These are phyloP conservation scores for Nakazawaea peltata DNA, from an alignment of 805 yeast genomes.

Conservation along the genomic window DNA sequence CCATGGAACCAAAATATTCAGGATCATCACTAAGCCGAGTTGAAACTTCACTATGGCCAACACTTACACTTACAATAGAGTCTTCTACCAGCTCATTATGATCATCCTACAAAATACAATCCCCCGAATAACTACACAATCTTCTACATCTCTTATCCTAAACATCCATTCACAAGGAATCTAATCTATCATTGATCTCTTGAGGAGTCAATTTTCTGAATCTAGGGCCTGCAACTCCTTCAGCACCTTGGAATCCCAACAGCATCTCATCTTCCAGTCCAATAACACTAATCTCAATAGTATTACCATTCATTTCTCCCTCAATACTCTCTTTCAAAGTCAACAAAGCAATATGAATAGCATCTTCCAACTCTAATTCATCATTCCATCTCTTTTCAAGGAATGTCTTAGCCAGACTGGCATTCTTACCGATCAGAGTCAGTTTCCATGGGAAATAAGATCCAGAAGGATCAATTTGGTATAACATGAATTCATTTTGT, in stretches of 20 bases:
- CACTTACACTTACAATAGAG: no score
- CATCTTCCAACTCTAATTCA: constrained; percentile 95
- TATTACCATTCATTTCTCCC: constrained; percentile 96
- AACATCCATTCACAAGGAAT: no score
- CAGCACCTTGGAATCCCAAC: constrained; percentile 82
- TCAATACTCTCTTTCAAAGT: constrained; percentile 95
- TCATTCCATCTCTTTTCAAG: constrained; percentile 98
- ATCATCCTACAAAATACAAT: no score
- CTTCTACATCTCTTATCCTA: no score
- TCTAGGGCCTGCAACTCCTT: constrained; percentile 76
- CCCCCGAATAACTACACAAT: no score
- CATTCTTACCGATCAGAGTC: constrained; percentile 95
- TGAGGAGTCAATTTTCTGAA: constrained; percentile 77
- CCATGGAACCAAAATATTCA: no score
- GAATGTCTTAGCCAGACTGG: constrained; percentile 94
- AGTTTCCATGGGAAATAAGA: constrained; percentile 99
- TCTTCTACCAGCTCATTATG: no score
- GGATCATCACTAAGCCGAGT: no score
- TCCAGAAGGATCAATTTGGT: constrained; percentile 98
- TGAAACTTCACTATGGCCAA: no score
- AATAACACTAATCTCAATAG: constrained; percentile 85
- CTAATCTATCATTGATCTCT: constrained; percentile 93
- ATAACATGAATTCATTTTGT: constrained; percentile 58
- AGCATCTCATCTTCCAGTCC: constrained; percentile 76
- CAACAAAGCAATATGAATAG: constrained; percentile 89